Conservation (phyloP, 345 rosid genomes). For the Noccaea bulbosa region DNA sequence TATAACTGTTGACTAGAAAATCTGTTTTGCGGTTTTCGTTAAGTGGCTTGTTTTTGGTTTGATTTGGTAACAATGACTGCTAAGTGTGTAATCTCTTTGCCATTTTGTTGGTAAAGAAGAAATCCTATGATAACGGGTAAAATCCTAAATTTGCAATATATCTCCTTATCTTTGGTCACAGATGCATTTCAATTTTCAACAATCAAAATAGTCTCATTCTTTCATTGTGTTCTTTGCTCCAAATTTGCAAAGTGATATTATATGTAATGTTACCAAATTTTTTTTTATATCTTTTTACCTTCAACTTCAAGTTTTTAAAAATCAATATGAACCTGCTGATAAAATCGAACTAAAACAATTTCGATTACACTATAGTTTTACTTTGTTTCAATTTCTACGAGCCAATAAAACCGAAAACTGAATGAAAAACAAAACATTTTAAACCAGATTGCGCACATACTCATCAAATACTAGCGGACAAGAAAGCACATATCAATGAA, state of each 20-base stretch:
- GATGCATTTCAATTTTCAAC: not conserved
- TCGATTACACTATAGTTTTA: not conserved
- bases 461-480: not conserved
- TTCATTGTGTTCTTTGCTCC: not conserved
- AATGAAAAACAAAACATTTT: no score
- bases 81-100: not conserved
- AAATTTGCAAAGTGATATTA: no score
- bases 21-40: not conserved
- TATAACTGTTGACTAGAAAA: constrained; percentile 13
- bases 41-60: constrained; percentile 4
- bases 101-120: not conserved
- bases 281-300: no score
- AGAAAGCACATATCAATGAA: not conserved
- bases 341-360: not conserved
- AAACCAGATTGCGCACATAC: not conserved
- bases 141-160: not conserved
- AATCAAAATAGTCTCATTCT: not conserved
- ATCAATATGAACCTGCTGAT: no score
- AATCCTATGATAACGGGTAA: not conserved
- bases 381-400: not conserved
- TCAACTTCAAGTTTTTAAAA: no score
- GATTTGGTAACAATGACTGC: constrained; percentile 2
- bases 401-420: not conserved
- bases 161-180: not conserved
- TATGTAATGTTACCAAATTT: no score